phyloP scores from a whole-genome alignment of 2,329 filamentous ascomycete species.

The Thelonectria rubi region DNA sequence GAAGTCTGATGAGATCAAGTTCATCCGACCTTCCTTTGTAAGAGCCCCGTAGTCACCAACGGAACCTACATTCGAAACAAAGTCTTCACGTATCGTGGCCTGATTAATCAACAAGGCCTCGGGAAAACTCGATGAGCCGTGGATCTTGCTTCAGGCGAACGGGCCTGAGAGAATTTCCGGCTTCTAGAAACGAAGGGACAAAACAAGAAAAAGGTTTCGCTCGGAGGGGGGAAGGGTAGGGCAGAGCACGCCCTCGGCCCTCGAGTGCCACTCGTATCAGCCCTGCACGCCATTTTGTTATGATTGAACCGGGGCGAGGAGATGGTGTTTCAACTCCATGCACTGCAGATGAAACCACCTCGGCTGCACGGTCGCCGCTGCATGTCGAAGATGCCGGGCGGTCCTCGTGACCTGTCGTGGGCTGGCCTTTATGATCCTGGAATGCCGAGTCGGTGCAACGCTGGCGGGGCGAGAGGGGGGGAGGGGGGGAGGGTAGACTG shows the following conservation, averaged over 20 bases:
- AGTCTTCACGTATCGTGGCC: not conserved
- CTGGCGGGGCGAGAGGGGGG: conserved; percentile 14
- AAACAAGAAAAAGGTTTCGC: conserved; percentile 1
- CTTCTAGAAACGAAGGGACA: conserved; percentile 16
- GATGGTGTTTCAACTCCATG: conserved; percentile 20
- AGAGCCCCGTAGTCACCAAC: conserved; percentile 1
- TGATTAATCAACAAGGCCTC: not conserved
- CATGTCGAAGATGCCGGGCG: conserved; percentile 11
- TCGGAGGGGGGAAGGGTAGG: not conserved
- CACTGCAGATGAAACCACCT: conserved; percentile 22
- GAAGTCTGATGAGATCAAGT: conserved; percentile 1
- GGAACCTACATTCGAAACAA: conserved; percentile 16
- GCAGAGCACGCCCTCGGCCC: not conserved
- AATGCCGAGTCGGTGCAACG: conserved; percentile 17
- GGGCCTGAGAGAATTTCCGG: conserved; percentile 14
- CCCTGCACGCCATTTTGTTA: conserved; percentile 2
- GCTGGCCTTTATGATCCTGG: not conserved
- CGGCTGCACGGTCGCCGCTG: conserved; percentile 17
- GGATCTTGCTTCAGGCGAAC: conserved; percentile 8
- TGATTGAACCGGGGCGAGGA: conserved; percentile 7
- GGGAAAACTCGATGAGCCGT: conserved; percentile 14
- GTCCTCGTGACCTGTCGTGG: conserved; percentile 10
- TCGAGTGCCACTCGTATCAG: conserved; percentile 15
- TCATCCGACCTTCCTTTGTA: not conserved
- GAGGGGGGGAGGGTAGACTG: not conserved